phyloP scores from a whole-genome alignment of 2,329 filamentous ascomycete genomes.

The Ilyonectria robusta region DNA sequence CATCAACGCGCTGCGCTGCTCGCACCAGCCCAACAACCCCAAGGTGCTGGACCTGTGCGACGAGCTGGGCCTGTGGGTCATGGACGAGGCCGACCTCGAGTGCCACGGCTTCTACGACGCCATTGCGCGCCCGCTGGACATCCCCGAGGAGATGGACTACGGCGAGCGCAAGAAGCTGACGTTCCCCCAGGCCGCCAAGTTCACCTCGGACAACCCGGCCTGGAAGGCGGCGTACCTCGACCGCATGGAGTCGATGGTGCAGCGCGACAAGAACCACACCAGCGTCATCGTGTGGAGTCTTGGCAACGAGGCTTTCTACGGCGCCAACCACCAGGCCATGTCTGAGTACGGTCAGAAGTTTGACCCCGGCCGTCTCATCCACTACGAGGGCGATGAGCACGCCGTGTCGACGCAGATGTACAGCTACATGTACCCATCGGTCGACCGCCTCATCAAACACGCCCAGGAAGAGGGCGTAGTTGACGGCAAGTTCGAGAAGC shows the following conservation, averaged over 20 bases:
- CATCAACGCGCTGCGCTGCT: slow-evolving; percentile 78
- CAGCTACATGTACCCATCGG: slow-evolving; percentile 75
- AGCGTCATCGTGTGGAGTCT: slow-evolving; percentile 82
- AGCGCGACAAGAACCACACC: slow-evolving; percentile 79
- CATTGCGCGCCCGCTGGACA: slow-evolving; percentile 64
- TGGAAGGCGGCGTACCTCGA: slow-evolving; percentile 78
- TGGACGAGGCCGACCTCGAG: slow-evolving; percentile 66
- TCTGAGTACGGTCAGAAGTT: slow-evolving; percentile 70
- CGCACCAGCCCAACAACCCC: slow-evolving; percentile 77
- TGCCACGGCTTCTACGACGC: slow-evolving; percentile 69
- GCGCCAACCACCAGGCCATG: slow-evolving; percentile 78
- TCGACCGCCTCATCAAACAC: slow-evolving; percentile 65
- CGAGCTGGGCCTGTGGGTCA: slow-evolving; percentile 76
- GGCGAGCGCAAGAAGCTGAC: slow-evolving; percentile 72
- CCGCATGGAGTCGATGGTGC: slow-evolving; percentile 73
- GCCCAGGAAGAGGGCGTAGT: slow-evolving; percentile 59
- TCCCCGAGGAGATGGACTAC: slow-evolving; percentile 70
- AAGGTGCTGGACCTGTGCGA: slow-evolving; percentile 72
- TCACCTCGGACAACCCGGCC: slow-evolving; percentile 71
- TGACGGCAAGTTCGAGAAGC: slow-evolving; percentile 66
- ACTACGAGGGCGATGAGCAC: slow-evolving; percentile 76
- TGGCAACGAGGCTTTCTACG: slow-evolving; percentile 82
- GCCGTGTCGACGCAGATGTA: slow-evolving; percentile 75
- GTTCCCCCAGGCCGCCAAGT: slow-evolving; percentile 68
- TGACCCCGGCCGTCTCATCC: slow-evolving; percentile 72